Evolutionary conservation across 1,139 yeast genomes (phyloP).

Genomic region (Kurtzmaniella natalensis): DNA sequence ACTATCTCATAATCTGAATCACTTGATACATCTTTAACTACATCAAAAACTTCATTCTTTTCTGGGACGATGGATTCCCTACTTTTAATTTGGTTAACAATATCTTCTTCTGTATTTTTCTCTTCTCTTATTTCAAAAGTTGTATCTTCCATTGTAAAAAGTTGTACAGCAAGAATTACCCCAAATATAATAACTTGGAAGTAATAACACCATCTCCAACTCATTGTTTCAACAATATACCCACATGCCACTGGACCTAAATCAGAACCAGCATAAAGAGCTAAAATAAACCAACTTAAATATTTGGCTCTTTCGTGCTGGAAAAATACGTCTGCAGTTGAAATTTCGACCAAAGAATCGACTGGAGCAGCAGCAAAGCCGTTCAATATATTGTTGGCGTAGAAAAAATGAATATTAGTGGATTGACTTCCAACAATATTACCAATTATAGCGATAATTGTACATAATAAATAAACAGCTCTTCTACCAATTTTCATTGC

Average conservation of each 20-base stretch:
- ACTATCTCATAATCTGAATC: conserved; percentile 10
- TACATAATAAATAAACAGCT: conserved; percentile 31
- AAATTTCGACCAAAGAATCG: conserved; percentile 45
- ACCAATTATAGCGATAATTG: conserved; percentile 27
- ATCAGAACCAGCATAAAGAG: conserved; percentile 37
- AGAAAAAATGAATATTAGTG: conserved; percentile 20
- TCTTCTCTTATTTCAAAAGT: conserved; percentile 24
- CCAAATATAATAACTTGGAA: conserved; percentile 43
- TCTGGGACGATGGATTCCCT: too few species aligned
- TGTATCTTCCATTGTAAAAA: conserved; percentile 44
- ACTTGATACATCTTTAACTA: neutral
- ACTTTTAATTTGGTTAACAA: conserved; percentile 22
- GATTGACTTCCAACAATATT: conserved; percentile 34
- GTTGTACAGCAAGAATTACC: conserved; percentile 36
- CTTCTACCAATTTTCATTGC: conserved; percentile 40
- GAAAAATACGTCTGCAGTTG: conserved; percentile 45
- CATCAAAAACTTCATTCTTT: too few species aligned
- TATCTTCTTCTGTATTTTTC: conserved; percentile 12
- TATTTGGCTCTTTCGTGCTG: conserved; percentile 44
- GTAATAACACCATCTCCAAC: conserved; percentile 30
- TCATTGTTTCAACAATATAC: conserved; percentile 21
- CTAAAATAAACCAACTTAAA: conserved; percentile 32
- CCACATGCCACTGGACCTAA: conserved; percentile 39
- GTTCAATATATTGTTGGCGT: conserved; percentile 27
- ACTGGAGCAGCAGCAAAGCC: conserved; percentile 50